Conservation (phyloP, 2,329 filamentous ascomycete species). For the Paramyrothecium roridum region DNA sequence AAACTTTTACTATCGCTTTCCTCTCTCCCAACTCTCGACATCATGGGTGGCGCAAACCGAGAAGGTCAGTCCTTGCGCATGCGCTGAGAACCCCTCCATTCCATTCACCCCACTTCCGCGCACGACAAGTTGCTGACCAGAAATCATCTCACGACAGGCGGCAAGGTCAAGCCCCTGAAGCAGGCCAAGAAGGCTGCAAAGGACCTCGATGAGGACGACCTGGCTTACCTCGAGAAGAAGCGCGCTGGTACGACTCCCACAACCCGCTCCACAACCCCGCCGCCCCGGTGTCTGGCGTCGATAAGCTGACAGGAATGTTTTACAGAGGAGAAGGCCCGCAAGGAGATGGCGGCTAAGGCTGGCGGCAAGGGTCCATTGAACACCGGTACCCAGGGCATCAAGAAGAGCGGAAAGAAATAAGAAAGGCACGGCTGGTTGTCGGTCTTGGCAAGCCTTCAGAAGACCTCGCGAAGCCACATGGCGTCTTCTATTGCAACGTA, state of each 20-base stretch:
- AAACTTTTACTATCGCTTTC: constrained; percentile 5
- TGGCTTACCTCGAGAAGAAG: constrained; percentile 81
- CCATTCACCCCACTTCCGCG: constrained; percentile 6
- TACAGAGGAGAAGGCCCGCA: constrained; percentile 77
- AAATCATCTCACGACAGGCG: constrained; percentile 48
- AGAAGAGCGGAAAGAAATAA: constrained; percentile 98
- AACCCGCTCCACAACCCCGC: background rate
- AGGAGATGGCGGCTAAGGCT: constrained; percentile 77
- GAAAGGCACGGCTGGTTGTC: background rate
- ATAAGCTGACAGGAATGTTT: constrained; percentile 12
- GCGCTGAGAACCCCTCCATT: background rate
- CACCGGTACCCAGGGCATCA: constrained; percentile 83
- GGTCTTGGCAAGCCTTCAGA: background rate
- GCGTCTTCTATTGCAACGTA: too few species aligned
- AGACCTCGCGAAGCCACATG: too few species aligned
- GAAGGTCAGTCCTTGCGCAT: constrained; percentile 25
- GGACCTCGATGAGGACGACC: constrained; percentile 84
- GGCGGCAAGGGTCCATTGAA: constrained; percentile 87
- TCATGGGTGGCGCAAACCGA: constrained; percentile 36
- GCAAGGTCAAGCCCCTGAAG: constrained; percentile 85
- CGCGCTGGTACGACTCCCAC: constrained; percentile 63
- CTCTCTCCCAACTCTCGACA: constrained; percentile 9
- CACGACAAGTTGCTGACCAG: constrained; percentile 12
- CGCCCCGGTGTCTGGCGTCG: background rate
- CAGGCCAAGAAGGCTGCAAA: constrained; percentile 79